These are phyloP conservation scores for Clavaria fumosa DNA, from an alignment of 768 basidiomycete species.

Conservation along the genomic window DNA sequence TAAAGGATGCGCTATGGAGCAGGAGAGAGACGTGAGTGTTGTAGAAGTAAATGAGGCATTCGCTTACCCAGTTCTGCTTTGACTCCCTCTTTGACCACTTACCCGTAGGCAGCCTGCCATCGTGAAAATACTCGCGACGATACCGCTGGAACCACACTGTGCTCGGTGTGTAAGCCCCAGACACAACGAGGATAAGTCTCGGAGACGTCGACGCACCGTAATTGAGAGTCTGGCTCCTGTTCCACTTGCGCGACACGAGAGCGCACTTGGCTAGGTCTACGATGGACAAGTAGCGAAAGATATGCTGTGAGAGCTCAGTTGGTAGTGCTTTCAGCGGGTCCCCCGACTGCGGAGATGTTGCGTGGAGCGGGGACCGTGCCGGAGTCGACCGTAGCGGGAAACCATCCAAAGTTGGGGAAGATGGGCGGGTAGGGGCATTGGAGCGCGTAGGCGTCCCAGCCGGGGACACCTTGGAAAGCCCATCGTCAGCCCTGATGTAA, in stretches of 20 bases:
- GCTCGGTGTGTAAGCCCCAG: neutral
- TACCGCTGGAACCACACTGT: constrained; percentile 92
- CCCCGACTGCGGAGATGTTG: constrained; percentile 17
- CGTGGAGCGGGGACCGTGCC: constrained; percentile 31
- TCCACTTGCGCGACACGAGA: constrained; percentile 76
- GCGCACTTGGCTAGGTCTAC: constrained; percentile 63
- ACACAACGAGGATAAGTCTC: neutral
- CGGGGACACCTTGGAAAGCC: constrained; percentile 38
- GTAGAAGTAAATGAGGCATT: constrained; percentile 4
- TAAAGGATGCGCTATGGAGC: constrained; percentile 35
- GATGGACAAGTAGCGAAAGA: constrained; percentile 50
- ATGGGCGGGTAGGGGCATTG: constrained; percentile 40
- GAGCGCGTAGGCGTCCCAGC: constrained; percentile 57
- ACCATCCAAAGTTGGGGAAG: constrained; percentile 16
- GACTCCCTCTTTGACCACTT: constrained; percentile 91
- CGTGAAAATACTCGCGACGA: constrained; percentile 75
- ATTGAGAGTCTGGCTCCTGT: constrained; percentile 77
- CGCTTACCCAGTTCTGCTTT: constrained; percentile 77
- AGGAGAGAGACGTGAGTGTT: constrained; percentile 4
- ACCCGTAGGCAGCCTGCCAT: constrained; percentile 58
- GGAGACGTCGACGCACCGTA: constrained; percentile 51
- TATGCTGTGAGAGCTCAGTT: constrained; percentile 66
- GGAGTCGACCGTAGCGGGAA: constrained; percentile 33
- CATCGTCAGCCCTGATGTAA: too few relatives aligned
- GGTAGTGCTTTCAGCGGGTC: constrained; percentile 64